Conservation (phyloP, 2,329 filamentous ascomycete genomes). For the Colletotrichum echinochloae region DNA sequence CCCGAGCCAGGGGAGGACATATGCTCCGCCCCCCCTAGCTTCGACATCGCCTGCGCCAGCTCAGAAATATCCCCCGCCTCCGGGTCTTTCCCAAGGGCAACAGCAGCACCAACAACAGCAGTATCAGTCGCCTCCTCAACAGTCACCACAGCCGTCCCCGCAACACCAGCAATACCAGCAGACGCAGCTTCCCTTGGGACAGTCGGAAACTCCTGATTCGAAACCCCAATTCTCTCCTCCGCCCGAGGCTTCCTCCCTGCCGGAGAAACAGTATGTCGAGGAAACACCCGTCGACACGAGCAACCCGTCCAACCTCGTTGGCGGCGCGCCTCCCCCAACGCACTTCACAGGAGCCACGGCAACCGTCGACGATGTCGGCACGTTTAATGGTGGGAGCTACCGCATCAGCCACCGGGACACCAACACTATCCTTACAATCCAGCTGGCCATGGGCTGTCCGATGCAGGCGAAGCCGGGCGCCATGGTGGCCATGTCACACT, state of each 20-base stretch:
- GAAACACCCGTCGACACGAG: constrained; percentile 45
- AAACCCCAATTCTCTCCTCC: constrained; percentile 45
- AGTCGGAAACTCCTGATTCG: constrained; percentile 37
- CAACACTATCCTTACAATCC: constrained; percentile 90
- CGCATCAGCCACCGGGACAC: constrained; percentile 91
- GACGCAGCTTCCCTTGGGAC: constrained; percentile 42
- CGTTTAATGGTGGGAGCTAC: constrained; percentile 96
- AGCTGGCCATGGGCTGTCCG: constrained; percentile 90
- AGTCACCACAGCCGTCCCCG: constrained; percentile 36
- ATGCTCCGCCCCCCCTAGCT: constrained; percentile 44
- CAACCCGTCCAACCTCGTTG: constrained; percentile 50
- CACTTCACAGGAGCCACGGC: constrained; percentile 74
- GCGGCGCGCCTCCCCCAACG: constrained; percentile 56
- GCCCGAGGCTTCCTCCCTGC: constrained; percentile 43
- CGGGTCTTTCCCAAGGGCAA: constrained; percentile 39
- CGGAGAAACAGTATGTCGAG: constrained; percentile 46
- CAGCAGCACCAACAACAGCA: constrained; percentile 46
- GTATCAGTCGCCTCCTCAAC: constrained; percentile 49
- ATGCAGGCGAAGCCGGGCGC: constrained; percentile 83
- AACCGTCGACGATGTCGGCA: constrained; percentile 87
- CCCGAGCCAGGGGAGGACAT: constrained; percentile 20
- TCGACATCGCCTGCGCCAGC: constrained; percentile 38
- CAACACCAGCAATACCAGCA: constrained; percentile 46
- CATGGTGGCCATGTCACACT: constrained; percentile 96
- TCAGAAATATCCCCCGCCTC: constrained; percentile 49